These are phyloP conservation scores for Hypoxylon subgilvum DNA, from an alignment of 495 filamentous ascomycete species.

Conservation along the genomic window DNA sequence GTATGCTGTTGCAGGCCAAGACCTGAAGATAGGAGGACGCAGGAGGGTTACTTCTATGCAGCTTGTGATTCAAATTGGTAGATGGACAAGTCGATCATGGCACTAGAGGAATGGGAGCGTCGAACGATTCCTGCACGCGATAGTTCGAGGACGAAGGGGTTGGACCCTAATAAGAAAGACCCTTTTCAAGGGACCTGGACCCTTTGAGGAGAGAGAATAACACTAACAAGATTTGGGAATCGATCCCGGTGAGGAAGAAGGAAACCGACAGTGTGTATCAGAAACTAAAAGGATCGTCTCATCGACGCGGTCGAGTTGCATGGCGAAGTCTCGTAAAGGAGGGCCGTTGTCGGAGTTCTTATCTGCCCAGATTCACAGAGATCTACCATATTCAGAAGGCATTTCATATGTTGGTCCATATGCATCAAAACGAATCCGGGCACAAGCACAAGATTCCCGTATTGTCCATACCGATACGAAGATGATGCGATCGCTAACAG, in stretches of 20 bases:
- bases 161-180: constrained; percentile 1
- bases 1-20: constrained; percentile 6
- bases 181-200: background rate
- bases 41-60: constrained; percentile 32
- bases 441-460: too few relatives aligned
- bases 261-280: constrained; percentile 10
- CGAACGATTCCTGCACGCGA: constrained; percentile 16
- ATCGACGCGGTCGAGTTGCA: constrained; percentile 21
- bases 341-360: constrained; percentile 38
- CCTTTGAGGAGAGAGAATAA: background rate
- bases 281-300: constrained; percentile 24
- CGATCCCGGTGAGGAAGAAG: constrained; percentile 1
- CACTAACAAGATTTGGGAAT: constrained; percentile 6
- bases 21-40: constrained; percentile 18
- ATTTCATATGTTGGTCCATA: constrained; percentile 3
- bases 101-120: constrained; percentile 17
- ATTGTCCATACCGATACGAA: constrained; percentile 15
- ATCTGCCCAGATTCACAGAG: constrained; percentile 20
- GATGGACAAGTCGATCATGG: constrained; percentile 16
- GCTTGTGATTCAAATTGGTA: constrained; percentile 15
- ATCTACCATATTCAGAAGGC: constrained; percentile 25
- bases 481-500: constrained; percentile 1
- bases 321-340: constrained; percentile 29
- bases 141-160: background rate
- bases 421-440: constrained; percentile 9